phyloP scores from a whole-genome alignment of 164 flowering plant genomes.

The Cinnamomum chago region DNA sequence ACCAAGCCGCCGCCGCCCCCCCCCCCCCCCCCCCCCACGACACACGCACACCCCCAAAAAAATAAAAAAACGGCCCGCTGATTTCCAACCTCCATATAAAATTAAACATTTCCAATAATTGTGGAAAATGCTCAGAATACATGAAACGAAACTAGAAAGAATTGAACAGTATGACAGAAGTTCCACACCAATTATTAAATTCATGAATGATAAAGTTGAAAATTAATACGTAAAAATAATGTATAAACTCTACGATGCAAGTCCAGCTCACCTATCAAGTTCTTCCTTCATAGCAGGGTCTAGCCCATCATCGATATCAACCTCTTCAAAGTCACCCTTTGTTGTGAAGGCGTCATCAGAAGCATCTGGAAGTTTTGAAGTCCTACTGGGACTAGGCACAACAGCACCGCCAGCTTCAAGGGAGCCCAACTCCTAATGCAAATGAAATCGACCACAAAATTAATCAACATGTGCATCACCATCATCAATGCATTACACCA shows the following conservation, averaged over 20 bases:
- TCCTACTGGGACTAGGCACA: slow-evolving; percentile 27
- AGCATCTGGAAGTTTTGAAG: slow-evolving; percentile 29
- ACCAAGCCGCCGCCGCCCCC: too few species aligned
- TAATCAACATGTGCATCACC: too few species aligned
- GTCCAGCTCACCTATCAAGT: slow-evolving; percentile 61
- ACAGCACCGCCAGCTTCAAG: slow-evolving; percentile 18
- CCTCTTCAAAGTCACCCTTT: slow-evolving; percentile 62
- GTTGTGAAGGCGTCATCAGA: slow-evolving; percentile 29
- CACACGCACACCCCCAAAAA: too few species aligned
- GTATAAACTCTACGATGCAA: neutral
- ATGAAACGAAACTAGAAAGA: too few species aligned
- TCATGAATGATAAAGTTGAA: neutral
- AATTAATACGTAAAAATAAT: too few species aligned
- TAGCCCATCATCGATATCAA: slow-evolving; percentile 66
- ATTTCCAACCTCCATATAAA: too few species aligned
- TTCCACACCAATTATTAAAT: neutral
- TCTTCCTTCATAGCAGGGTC: slow-evolving; percentile 81
- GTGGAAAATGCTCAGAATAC: too few species aligned
- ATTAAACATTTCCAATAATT: too few species aligned
- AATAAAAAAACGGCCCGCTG: too few species aligned
- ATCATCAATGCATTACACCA: too few species aligned
- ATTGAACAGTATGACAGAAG: neutral
- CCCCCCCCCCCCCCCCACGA: too few species aligned
- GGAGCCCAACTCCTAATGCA: slow-evolving; percentile 38
- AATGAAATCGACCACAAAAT: neutral